These are phyloP conservation scores for Abeoforma whisleri DNA, from an alignment of 78 protist genomes.

Conservation along the genomic window DNA sequence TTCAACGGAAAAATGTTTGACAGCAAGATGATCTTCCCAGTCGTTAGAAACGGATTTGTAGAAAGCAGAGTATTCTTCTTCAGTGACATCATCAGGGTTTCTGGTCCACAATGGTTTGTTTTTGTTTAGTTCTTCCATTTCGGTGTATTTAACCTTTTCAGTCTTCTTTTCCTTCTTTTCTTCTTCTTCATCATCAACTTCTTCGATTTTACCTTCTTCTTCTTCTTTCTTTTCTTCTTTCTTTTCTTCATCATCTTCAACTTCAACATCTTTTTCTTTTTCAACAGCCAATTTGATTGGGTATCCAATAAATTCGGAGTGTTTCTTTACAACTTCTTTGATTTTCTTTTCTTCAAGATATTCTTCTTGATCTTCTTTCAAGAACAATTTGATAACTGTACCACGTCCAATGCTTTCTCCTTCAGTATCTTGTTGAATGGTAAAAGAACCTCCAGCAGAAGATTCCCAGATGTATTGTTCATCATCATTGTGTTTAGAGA, in stretches of 20 bases:
- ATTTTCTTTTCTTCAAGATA: slow-evolving; percentile 86
- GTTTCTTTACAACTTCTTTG: slow-evolving; percentile 95
- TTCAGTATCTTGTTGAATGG: slow-evolving; percentile 64
- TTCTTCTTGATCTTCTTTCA: slow-evolving; percentile 97
- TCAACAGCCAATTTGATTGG: slow-evolving; percentile 86
- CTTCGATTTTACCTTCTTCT: slow-evolving; percentile 62
- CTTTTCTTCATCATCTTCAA: slow-evolving; percentile 61
- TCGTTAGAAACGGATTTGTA: slow-evolving; percentile 97
- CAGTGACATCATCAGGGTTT: slow-evolving; percentile 85
- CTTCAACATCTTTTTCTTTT: slow-evolving; percentile 76
- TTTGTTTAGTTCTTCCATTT: slow-evolving; percentile 93
- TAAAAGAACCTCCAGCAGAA: slow-evolving; percentile 95
- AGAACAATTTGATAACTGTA: slow-evolving; percentile 80
- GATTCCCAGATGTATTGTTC: slow-evolving; percentile 97
- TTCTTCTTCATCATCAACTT: slow-evolving; percentile 69
- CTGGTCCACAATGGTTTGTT: slow-evolving; percentile 99
- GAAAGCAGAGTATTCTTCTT: slow-evolving; percentile 98
- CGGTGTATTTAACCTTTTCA: slow-evolving; percentile 75
- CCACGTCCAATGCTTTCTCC: slow-evolving; percentile 88
- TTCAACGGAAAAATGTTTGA: slow-evolving; percentile 98
- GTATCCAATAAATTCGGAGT: slow-evolving; percentile 98
- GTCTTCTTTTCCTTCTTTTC: slow-evolving; percentile 71
- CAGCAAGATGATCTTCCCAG: slow-evolving; percentile 97
- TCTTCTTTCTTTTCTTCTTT: slow-evolving; percentile 55
- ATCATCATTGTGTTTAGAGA: slow-evolving; percentile 97